Conservation (phyloP, 2,329 filamentous ascomycete genomes). For the Lanzia echinophila region DNA sequence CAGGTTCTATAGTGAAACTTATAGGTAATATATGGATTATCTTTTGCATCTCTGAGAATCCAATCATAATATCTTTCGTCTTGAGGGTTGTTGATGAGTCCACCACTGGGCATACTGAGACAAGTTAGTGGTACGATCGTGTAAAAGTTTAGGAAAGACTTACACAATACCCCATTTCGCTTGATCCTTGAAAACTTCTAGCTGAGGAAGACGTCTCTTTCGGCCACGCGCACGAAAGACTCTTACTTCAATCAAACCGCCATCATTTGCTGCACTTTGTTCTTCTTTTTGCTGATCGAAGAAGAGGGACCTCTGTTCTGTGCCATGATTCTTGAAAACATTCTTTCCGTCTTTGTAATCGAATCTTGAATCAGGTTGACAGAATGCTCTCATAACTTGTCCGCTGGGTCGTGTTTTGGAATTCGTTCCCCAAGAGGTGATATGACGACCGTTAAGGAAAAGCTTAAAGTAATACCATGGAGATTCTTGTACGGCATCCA, state of each 20-base stretch:
- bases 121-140: not conserved
- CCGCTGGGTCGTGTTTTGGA: conserved; percentile 32
- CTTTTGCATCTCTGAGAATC: conserved; percentile 43
- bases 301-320: conserved; percentile 46
- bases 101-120: conserved; percentile 44
- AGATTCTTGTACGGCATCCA: conserved; percentile 27
- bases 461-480: conserved; percentile 48
- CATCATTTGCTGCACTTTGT: conserved; percentile 41
- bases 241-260: conserved; percentile 48
- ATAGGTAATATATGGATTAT: conserved; percentile 47
- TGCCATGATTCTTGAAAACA: conserved; percentile 34
- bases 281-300: conserved; percentile 29
- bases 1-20: conserved; percentile 51
- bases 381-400: conserved; percentile 41
- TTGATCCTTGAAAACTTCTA: conserved; percentile 41
- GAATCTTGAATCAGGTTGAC: conserved; percentile 40
- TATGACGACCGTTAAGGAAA: conserved; percentile 45
- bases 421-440: conserved; percentile 48
- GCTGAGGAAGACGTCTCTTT: conserved; percentile 36
- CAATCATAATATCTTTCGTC: conserved; percentile 47
- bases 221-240: conserved; percentile 47
- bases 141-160: conserved; percentile 22
- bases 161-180: conserved; percentile 48
- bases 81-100: conserved; percentile 45
- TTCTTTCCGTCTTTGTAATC: conserved; percentile 34